These are phyloP conservation scores for Misopates orontium DNA, from an alignment of 257 asterid genomes.

Conservation along the genomic window DNA sequence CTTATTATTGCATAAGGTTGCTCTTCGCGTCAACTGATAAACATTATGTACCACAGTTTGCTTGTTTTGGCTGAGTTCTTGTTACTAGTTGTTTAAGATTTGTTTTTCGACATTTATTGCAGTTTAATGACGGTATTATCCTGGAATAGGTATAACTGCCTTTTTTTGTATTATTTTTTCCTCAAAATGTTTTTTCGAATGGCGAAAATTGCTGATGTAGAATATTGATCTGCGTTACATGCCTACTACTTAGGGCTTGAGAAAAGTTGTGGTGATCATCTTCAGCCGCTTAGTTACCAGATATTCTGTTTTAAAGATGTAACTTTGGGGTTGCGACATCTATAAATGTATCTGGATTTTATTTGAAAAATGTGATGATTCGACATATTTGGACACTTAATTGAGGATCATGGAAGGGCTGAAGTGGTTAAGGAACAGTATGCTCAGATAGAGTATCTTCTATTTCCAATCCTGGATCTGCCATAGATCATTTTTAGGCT, in stretches of 20 bases:
- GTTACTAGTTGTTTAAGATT: neutral
- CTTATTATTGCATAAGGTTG: neutral
- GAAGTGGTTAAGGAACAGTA: neutral
- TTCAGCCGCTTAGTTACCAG: neutral
- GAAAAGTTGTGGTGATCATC: neutral
- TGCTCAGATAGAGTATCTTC: neutral
- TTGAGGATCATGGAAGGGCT: neutral
- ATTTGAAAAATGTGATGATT: neutral
- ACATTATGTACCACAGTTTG: neutral
- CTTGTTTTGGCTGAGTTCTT: neutral
- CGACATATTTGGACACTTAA: neutral
- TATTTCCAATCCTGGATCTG: neutral
- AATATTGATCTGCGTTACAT: too few species aligned
- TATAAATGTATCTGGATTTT: neutral
- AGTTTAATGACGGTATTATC: too few species aligned
- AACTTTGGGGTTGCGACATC: neutral
- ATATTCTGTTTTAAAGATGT: neutral
- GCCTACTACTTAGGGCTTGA: too few species aligned
- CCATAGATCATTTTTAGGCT: too few species aligned
- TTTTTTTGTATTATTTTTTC: too few species aligned
- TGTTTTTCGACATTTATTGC: neutral
- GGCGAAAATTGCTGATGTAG: too few species aligned
- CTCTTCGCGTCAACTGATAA: neutral
- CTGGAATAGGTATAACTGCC: too few species aligned
- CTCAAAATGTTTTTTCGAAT: too few species aligned